Evolutionary conservation across 495 filamentous ascomycete species (phyloP).

Genomic region (Filosporella fistucella): DNA sequence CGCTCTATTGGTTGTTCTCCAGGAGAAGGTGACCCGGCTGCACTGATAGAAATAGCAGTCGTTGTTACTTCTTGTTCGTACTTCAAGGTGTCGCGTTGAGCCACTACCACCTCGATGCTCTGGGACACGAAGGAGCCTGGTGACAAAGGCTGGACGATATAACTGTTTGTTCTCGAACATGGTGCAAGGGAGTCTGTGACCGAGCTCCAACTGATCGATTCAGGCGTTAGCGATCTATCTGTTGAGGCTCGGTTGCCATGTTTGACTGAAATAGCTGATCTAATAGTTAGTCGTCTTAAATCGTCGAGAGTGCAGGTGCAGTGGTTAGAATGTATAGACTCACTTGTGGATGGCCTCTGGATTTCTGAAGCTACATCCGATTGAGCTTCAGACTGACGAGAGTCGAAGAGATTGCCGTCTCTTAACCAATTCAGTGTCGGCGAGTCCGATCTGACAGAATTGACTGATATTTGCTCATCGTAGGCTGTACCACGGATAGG

Average conservation of each 20-base stretch:
- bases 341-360: neutral
- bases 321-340: neutral
- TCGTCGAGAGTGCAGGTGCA: neutral
- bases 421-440: neutral
- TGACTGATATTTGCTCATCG: neutral
- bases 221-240: conserved; percentile 27
- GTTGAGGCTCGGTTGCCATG: conserved; percentile 36
- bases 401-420: neutral
- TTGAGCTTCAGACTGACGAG: neutral
- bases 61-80: conserved; percentile 21
- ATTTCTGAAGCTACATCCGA: neutral
- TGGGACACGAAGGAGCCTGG: conserved; percentile 32
- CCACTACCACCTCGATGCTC: conserved; percentile 28
- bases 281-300: neutral
- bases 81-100: conserved; percentile 23
- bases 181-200: conserved; percentile 11
- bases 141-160: conserved; percentile 25
- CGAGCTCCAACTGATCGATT: conserved; percentile 21
- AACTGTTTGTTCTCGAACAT: neutral
- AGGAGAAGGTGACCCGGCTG: conserved; percentile 17
- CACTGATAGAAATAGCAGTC: conserved; percentile 31
- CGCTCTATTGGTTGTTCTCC: neutral
- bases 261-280: conserved; percentile 8
- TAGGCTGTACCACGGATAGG: neutral
- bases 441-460: neutral